These are phyloP conservation scores for Diophrys appendiculata DNA, from an alignment of 73 alveolate species.

Conservation along the genomic window DNA sequence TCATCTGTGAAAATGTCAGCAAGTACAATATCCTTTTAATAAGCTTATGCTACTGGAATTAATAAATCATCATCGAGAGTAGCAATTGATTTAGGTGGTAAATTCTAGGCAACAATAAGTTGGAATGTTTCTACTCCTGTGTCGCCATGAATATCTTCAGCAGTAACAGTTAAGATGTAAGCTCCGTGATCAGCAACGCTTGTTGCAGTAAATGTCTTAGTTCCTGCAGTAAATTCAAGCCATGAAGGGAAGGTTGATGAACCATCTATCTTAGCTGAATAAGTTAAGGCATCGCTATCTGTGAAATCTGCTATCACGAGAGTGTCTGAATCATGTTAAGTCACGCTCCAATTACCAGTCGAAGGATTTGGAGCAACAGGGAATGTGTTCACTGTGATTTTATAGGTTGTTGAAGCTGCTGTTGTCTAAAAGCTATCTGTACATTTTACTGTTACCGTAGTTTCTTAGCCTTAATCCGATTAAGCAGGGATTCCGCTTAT, in stretches of 20 bases:
- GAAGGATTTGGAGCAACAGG: neutral
- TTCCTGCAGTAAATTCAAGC: neutral
- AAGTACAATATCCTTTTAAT: neutral
- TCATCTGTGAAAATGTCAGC: neutral
- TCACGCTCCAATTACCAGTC: neutral
- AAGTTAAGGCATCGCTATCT: neutral
- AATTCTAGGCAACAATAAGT: neutral
- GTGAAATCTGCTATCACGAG: neutral
- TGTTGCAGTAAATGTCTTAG: neutral
- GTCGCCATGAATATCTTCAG: neutral
- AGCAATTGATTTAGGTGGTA: neutral
- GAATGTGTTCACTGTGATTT: neutral
- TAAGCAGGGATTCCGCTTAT: neutral
- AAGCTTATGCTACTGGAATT: neutral
- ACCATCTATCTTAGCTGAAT: neutral
- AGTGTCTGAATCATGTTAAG: neutral
- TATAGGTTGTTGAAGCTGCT: neutral
- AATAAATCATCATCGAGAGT: neutral
- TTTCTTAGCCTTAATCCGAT: neutral
- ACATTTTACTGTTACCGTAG: neutral
- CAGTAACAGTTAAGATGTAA: neutral
- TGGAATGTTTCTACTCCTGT: neutral
- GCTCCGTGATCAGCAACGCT: neutral
- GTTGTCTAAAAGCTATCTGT: neutral
- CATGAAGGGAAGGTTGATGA: neutral